phyloP scores from a whole-genome alignment of 2,329 filamentous ascomycete species.

The Xylaria sp. region DNA sequence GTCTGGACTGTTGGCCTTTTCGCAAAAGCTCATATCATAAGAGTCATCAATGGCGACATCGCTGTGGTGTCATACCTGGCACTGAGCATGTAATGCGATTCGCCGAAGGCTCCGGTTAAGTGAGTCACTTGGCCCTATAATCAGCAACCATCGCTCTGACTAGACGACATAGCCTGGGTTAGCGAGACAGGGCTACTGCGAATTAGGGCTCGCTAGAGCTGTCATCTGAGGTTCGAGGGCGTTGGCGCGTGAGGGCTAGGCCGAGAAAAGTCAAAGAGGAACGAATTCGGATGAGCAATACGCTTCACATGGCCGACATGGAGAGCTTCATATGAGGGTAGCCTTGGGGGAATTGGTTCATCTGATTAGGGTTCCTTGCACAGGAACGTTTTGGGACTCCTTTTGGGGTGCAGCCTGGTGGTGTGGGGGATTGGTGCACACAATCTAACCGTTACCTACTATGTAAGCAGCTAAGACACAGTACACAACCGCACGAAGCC shows the following conservation, averaged over 20 bases:
- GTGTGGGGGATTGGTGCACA: neutral
- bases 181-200: constrained; percentile 8
- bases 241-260: neutral
- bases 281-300: neutral
- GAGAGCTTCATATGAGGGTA: neutral
- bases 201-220: no score
- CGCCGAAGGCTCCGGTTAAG: constrained; percentile 6
- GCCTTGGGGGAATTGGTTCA: neutral
- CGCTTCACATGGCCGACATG: neutral
- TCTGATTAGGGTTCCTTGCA: neutral
- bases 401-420: neutral
- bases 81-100: constrained; percentile 27
- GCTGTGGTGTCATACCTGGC: constrained; percentile 9
- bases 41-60: constrained; percentile 17
- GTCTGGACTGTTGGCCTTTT: neutral
- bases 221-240: no score
- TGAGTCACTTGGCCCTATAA: constrained; percentile 24
- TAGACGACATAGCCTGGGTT: constrained; percentile 15
- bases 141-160: constrained; percentile 14
- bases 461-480: no score
- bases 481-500: no score
- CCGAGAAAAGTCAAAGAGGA: neutral
- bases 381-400: neutral
- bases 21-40: neutral
- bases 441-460: no score